A percentile compares a stretch with the other conserved stretches of the same genome.
phyloP scores from a whole-genome alignment of 306 rosid genomes.

The Pachyrhizus erosus region DNA sequence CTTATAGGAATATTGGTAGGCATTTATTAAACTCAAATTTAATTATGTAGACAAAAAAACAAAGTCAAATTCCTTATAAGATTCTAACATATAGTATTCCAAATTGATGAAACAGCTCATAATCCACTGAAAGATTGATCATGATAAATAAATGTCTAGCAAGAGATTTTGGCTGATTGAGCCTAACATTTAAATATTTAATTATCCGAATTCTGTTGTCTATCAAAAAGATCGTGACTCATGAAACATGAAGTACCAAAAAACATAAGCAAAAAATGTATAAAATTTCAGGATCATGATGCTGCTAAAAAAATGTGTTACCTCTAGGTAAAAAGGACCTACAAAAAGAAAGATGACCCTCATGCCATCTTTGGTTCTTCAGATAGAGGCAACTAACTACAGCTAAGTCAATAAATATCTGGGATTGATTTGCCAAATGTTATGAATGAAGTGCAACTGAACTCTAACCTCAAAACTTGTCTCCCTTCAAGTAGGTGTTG shows the following conservation, averaged over 20 bases:
- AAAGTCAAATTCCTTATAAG: too few species aligned
- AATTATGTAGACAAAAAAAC: too few species aligned
- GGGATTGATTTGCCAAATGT: not conserved
- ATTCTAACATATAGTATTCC: too few species aligned
- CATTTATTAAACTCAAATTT: too few species aligned
- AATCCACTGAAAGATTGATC: not conserved
- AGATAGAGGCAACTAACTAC: conserved; percentile 31
- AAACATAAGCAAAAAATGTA: not conserved
- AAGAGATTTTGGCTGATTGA: conserved; percentile 13
- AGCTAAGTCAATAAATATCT: conserved; percentile 26
- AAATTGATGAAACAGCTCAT: not conserved
- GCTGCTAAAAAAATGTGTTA: conserved; percentile 38
- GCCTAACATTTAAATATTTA: not conserved
- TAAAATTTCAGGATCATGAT: conserved; percentile 23
- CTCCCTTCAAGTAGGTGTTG: conserved; percentile 10
- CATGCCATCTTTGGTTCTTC: conserved; percentile 40
- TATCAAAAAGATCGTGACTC: not conserved
- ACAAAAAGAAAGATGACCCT: conserved; percentile 42
- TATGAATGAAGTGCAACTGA: conserved; percentile 41
- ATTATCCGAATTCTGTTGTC: conserved; percentile 3
- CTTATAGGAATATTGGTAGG: too few species aligned
- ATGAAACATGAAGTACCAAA: conserved; percentile 9
- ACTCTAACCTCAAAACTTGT: conserved; percentile 22
- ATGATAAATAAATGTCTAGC: not conserved
- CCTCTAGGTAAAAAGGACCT: conserved; percentile 40